Conservation (phyloP, 371 early-diverging fungal genomes). For the Actinomortierella ambigua region DNA sequence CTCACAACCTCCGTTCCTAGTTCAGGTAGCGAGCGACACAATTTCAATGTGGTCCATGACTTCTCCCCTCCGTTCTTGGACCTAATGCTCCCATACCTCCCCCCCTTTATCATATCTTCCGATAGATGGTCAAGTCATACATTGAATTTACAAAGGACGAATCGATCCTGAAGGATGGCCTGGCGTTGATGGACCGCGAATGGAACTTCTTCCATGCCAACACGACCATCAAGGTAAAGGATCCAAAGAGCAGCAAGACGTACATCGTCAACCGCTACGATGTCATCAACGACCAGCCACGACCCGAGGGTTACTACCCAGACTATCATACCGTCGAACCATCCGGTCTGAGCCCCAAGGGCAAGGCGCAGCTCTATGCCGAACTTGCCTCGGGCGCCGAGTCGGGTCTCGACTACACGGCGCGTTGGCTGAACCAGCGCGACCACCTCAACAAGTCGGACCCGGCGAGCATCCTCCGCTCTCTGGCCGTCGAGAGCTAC, state of each 20-base stretch:
- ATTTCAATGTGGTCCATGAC: too few species aligned
- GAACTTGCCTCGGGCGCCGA: constrained; percentile 87
- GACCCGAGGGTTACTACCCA: constrained; percentile 81
- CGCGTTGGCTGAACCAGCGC: constrained; percentile 58
- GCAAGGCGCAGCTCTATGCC: constrained; percentile 55
- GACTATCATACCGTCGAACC: constrained; percentile 66
- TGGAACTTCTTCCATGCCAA: constrained; percentile 72
- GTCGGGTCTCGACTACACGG: constrained; percentile 89
- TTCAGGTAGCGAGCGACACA: too few species aligned
- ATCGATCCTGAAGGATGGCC: constrained; percentile 52
- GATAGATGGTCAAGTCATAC: constrained; percentile 73
- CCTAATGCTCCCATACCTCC: too few species aligned
- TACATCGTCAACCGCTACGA: constrained; percentile 61
- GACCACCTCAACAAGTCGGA: constrained; percentile 1
- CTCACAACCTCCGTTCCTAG: too few species aligned
- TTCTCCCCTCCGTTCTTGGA: too few species aligned
- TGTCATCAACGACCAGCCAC: constrained; percentile 62
- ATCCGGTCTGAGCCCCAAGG: constrained; percentile 33
- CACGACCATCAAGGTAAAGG: constrained; percentile 52
- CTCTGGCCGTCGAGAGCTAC: constrained; percentile 64
- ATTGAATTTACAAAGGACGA: constrained; percentile 59
- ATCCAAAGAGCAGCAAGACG: constrained; percentile 10
- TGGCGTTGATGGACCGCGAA: constrained; percentile 70
- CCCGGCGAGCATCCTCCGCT: constrained; percentile 42
- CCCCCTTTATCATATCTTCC: too few species aligned